Percentiles rank a stretch among this genome's conserved stretches.
phyloP scores from a whole-genome alignment of 306 rosid species.

The Castanea mollissima region DNA sequence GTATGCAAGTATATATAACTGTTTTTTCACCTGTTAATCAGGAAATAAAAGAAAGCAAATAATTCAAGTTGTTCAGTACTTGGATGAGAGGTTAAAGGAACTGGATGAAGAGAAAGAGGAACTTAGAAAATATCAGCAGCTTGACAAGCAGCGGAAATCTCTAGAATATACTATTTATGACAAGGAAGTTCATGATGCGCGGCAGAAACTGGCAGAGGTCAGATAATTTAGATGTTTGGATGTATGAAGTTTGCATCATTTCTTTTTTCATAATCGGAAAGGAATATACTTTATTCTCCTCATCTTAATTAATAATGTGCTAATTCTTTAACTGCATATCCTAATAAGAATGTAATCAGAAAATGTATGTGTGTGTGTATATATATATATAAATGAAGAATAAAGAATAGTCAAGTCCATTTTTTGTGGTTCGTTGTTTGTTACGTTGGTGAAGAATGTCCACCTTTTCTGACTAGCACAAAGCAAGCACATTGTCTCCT shows the following conservation, averaged over 20 bases:
- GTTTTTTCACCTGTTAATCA: slow-evolving; percentile 30
- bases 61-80: slow-evolving; percentile 96
- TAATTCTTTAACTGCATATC: too few species aligned
- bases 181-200: slow-evolving; percentile 93
- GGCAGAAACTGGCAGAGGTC: slow-evolving; percentile 84
- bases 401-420: too few species aligned
- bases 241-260: background rate
- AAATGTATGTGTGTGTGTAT: too few species aligned
- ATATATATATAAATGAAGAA: too few species aligned
- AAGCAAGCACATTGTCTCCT: background rate
- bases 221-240: slow-evolving; percentile 24
- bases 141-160: slow-evolving; percentile 90
- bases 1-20: background rate
- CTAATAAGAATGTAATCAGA: too few species aligned
- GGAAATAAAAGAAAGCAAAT: slow-evolving; percentile 92
- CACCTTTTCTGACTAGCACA: background rate
- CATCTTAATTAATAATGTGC: too few species aligned
- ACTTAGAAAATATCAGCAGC: slow-evolving; percentile 84
- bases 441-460: background rate
- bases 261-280: background rate
- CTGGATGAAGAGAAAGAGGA: slow-evolving; percentile 99
- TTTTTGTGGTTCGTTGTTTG: too few species aligned
- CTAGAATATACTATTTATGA: slow-evolving; percentile 82
- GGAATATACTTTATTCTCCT: background rate
- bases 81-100: slow-evolving; percentile 93